Evolutionary conservation across 2,329 filamentous ascomycete species (phyloP).

Genomic region (Colletotrichum eleusines): DNA sequence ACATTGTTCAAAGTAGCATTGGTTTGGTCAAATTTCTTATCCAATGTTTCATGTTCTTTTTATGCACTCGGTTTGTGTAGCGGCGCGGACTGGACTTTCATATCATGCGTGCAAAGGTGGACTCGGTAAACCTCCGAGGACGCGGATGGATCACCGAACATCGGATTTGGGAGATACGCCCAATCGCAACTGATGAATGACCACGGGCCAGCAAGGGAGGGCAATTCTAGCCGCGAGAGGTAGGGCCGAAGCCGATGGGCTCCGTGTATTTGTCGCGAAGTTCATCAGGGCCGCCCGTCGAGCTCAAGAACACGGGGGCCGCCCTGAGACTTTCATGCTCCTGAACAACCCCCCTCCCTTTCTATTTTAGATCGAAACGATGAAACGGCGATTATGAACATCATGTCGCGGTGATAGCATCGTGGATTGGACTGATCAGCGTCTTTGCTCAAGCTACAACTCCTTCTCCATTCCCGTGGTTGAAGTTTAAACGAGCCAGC

Average conservation of each 20-base stretch:
- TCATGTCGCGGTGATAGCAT: too few relatives aligned
- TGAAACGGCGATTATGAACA: too few relatives aligned
- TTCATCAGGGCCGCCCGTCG: constrained; percentile 1
- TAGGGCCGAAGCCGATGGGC: constrained; percentile 25
- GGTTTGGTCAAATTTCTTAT: neutral
- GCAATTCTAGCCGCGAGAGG: constrained; percentile 22
- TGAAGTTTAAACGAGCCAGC: too few relatives aligned
- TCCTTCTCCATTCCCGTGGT: constrained; percentile 6
- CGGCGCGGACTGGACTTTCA: constrained; percentile 15
- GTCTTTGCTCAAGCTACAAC: neutral
- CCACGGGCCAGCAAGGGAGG: too few relatives aligned
- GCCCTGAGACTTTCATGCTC: constrained; percentile 11
- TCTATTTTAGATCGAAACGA: neutral
- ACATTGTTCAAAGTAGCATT: constrained; percentile 26
- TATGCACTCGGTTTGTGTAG: constrained; percentile 13
- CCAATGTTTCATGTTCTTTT: constrained; percentile 33
- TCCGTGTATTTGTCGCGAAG: constrained; percentile 11
- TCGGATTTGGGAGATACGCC: too few relatives aligned
- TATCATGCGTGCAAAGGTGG: constrained; percentile 8
- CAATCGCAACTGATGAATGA: too few relatives aligned
- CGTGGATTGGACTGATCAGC: too few relatives aligned
- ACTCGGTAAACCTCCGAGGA: constrained; percentile 35
- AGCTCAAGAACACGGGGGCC: neutral
- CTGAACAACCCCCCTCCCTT: neutral
- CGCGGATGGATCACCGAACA: constrained; percentile 36